Evolutionary conservation across 2,329 filamentous ascomycete genomes (phyloP).

Genomic region (Arthrobotrys pseudoclavata): DNA sequence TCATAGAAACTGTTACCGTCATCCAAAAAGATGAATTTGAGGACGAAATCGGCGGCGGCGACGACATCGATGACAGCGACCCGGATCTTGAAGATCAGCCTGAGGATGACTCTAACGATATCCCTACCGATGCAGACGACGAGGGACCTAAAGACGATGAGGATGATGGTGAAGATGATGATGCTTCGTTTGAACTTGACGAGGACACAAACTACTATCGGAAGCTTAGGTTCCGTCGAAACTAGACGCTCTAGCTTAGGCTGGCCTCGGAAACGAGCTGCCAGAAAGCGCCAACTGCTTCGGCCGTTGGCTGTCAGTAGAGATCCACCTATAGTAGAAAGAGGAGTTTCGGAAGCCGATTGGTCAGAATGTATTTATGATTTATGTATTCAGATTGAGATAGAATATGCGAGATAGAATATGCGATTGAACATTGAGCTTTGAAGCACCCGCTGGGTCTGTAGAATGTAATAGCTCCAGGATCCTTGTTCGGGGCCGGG

Average conservation of each 20-base stretch:
- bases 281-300: not conserved
- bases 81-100: not conserved
- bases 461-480: too few species aligned
- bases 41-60: not conserved
- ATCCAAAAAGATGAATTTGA: not conserved
- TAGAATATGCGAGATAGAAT: too few species aligned
- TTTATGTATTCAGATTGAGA: too few species aligned
- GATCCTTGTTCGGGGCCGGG: too few species aligned
- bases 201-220: not conserved
- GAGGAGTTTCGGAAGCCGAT: not conserved
- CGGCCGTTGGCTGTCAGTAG: too few species aligned
- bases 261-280: not conserved
- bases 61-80: not conserved
- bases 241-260: not conserved
- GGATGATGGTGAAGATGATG: not conserved
- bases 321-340: not conserved
- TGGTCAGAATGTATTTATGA: too few species aligned
- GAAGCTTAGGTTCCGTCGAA: not conserved
- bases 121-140: not conserved
- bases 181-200: not conserved
- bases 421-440: too few species aligned
- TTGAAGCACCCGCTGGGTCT: too few species aligned
- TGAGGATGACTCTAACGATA: not conserved
- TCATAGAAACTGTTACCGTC: not conserved
- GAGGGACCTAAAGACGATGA: not conserved